phyloP scores from a whole-genome alignment of 2,329 filamentous ascomycete species.

The Emergomyces africanus region DNA sequence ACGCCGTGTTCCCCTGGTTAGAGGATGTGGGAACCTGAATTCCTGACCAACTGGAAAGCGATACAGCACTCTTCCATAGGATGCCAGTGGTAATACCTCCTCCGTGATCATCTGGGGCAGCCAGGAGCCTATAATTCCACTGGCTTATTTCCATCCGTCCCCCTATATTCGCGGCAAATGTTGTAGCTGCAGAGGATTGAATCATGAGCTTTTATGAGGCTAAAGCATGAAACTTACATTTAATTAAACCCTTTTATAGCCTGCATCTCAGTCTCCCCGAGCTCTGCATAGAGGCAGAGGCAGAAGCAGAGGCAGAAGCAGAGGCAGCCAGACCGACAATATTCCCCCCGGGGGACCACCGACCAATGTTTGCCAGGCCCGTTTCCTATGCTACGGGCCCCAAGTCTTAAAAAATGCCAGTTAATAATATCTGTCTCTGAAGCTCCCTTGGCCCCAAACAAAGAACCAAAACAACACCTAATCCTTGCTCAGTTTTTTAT shows the following conservation, averaged over 20 bases:
- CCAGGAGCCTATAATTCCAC: too few species aligned
- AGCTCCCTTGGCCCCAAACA: neutral
- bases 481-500: neutral
- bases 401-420: neutral
- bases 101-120: too few species aligned
- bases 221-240: neutral
- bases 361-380: neutral
- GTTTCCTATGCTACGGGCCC: neutral
- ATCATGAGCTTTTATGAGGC: neutral
- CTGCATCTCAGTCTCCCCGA: too few species aligned
- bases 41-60: neutral
- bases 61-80: too few species aligned
- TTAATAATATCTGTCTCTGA: neutral
- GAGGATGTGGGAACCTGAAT: neutral
- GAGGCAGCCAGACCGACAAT: neutral
- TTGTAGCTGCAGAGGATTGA: neutral
- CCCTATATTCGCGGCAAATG: neutral
- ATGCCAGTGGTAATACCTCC: too few species aligned
- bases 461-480: neutral
- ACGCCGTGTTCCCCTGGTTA: neutral
- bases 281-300: too few species aligned
- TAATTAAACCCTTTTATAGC: neutral
- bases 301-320: too few species aligned
- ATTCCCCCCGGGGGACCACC: neutral
- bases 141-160: neutral